Evolutionary conservation across 176 grass and related monocot genomes (phyloP), one percentile per base, ranked within the genome.

Genomic region (Phoenix roebelenii): DNA sequence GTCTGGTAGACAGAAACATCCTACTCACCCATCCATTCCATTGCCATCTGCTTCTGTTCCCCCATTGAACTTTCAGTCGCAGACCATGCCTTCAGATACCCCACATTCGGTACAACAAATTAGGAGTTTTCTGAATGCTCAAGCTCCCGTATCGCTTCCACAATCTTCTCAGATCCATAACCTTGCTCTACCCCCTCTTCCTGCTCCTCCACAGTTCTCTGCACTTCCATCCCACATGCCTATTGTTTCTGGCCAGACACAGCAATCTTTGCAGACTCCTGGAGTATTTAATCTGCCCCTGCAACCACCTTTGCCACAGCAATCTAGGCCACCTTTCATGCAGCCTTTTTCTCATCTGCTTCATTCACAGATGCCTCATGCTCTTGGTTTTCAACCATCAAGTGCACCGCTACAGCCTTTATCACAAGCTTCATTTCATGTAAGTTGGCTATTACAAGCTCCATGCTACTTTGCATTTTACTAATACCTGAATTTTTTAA

Each of bases 261-360:
- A 83, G 15, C 82, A 86, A 61, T 55, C 79, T 56, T 64, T 90
- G 72, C 87, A 90, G 72, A 86, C 49, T 80, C 79, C 76, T 74
- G 87, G 69, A 77, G 66, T 83, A 18, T 88, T 79, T 70, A 98
- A 89, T 72, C 94, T 89, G 58, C 84, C 68, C 56, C 61, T 88
- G 28, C 93, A 82, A 67, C 94, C 85, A 60, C 76, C 84, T 29
- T 65, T 91, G 74, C 87, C 88, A 18, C 85, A 80, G 51, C 71
- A 89, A 52, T 85, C 81, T 64, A 83, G 94, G 79, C 88, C 77
- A 70, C 83, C 57, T 35, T 26, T 80, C 57, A 79, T 82, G 87
- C 87, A 76, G 19, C 50, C 87, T n/a, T 83, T 80, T 61, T 14
- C 64, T 50, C 76, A 83, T 57, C 82, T 79, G 61, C 82, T 82